Base-by-base conservation (phyloP, 306 rosid genomes). In the Pterocarpus macrocarpus region DNA sequence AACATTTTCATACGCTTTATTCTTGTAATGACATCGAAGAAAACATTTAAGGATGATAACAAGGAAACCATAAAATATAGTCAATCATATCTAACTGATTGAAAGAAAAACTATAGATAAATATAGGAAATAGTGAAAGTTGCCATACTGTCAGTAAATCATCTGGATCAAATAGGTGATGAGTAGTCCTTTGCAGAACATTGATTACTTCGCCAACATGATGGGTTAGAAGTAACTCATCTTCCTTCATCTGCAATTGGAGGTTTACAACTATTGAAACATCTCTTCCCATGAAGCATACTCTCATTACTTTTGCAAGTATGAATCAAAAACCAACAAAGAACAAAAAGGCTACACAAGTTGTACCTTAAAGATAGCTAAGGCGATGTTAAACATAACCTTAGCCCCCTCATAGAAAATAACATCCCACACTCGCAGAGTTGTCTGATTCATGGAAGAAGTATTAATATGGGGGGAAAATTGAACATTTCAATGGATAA, bases 351-450 rank as follows among this genome's bases (percentile, higher is more conserved):
- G 69, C 65, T 53, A 36, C 28, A 71, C 53, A 30, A 45, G 16
- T 45, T 7, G 75, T 88, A 96, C 99, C 98, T 92, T 96, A 76
- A 96, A 96, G 75, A 96, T 85, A 70, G 99, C 98, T 87, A 96
- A 84, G 68, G 99, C 99, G 49, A 90, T 97, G 28, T 96, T 95
- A 82, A 96, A 89, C 71, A 96, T 85, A 84, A 96, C 93, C 87
- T 90, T 89, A 15, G 99, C 99, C 22, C 99, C 98, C 79, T 96
- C 99, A 2, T 90, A 92, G 91, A 96, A 96, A 77, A 96, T 92
- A 83, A 92, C 91, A 78, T 96, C 99, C 99, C 99, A 96, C 47
- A 96, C 99, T 62, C 99, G 90, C 43, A 93, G 87, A 15, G 99
- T 89, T 56, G 99, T 96, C 98, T 96, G 80, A 81, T 71, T 71